These are phyloP conservation scores for Aureobasidium sp. DNA, from an alignment of 2,329 filamentous ascomycete genomes.

Conservation along the genomic window DNA sequence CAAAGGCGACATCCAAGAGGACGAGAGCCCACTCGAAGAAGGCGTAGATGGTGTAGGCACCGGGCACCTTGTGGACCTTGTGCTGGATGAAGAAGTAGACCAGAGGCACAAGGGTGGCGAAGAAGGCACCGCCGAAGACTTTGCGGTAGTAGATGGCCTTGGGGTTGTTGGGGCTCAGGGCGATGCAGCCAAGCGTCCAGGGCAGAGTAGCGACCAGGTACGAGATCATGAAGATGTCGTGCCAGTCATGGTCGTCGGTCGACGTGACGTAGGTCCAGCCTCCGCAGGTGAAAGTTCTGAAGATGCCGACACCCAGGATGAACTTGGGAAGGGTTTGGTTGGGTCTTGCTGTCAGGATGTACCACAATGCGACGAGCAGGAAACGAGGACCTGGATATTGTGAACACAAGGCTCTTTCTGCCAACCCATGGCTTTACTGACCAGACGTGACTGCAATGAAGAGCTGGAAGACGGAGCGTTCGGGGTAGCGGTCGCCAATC, in stretches of 20 bases:
- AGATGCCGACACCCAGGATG: conserved; percentile 68
- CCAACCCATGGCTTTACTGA: conserved; percentile 23
- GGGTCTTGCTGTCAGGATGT: conserved; percentile 72
- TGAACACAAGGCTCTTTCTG: conserved; percentile 11
- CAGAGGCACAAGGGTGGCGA: conserved; percentile 79
- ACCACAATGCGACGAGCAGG: conserved; percentile 83
- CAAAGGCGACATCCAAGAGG: conserved; percentile 90
- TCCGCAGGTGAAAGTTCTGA: conserved; percentile 87
- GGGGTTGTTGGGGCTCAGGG: conserved; percentile 76
- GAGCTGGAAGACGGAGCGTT: conserved; percentile 92
- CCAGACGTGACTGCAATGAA: conserved; percentile 95
- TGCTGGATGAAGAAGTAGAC: conserved; percentile 98
- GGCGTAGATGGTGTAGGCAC: conserved; percentile 93
- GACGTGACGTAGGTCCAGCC: conserved; percentile 99
- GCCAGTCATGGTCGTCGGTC: conserved; percentile 96
- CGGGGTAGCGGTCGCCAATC: conserved; percentile 94
- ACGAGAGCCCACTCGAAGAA: conserved; percentile 98
- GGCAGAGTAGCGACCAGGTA: conserved; percentile 91
- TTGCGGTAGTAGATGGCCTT: conserved; percentile 83
- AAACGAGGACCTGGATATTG: conserved; percentile 66
- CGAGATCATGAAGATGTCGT: conserved; percentile 99
- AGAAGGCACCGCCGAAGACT: conserved; percentile 73
- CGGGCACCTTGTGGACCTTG: conserved; percentile 88
- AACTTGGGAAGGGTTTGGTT: conserved; percentile 72
- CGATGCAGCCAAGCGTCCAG: conserved; percentile 87